Base-by-base conservation (phyloP, 2,329 filamentous ascomycete genomes). In the Orbilia blumenaviensis region DNA sequence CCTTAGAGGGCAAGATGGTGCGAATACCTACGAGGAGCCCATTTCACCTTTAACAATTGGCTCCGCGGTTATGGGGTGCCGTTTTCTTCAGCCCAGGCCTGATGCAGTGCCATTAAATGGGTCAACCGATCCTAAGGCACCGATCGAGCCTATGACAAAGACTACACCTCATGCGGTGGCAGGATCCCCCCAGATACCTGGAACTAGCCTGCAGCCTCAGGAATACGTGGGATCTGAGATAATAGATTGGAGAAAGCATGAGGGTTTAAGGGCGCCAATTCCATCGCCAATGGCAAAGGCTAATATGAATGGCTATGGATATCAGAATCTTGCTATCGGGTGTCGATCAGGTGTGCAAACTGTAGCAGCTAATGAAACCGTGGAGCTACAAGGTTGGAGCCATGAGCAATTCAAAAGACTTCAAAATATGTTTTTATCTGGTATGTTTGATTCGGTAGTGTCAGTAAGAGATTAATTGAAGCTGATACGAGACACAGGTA, bases 11-110 rank as follows among this genome's bases (percentile, higher is more conserved):
- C 10, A 14, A 7, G 10, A 16, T 38, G 8, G 32, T 4, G 16
- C 29, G 21, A 10, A 12, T 32, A 8, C 42, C 12, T 2, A 60
- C 14, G 64, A 69, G 8, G 54, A 61, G 16, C 12, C 42, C 2
- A 44, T 69, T 16, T 69, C 66, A 16, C 66, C 66, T 6, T 54
- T 61, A n/a, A 54, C 42, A 38, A 38, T 56, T 23, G 25, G n/a
- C 25, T 10, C 16, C 2, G 1, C 50, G 1, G 9, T 9, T 5
- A 18, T 27, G 0, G 50, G 50, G 6, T 21, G 36, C 29, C 36
- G 36, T 9, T 14, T 16, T 9, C 14, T 54, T 4, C 25, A 23
- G 23, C 18, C 7, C 5, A 14, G 6, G 1, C 4, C 29, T 9
- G 32, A 12, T 1, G 29, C 2, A 25, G 10, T 9, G 16, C 2